Evolutionary conservation across 305 asterid genomes (phyloP).

Genomic region (Withania somnifera): DNA sequence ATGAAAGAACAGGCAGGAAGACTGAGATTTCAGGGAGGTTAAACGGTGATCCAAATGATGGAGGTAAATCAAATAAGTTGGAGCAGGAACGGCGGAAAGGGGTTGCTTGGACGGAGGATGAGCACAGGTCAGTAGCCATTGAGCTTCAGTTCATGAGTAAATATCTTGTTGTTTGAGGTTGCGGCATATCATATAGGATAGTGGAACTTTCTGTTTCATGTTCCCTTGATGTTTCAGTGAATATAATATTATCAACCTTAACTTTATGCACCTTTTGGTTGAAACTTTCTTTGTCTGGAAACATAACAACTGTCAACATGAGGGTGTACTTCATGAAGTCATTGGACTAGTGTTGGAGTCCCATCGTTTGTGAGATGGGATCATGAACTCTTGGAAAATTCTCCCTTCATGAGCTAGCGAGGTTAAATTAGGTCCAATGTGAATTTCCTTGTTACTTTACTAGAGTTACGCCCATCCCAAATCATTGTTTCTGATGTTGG

Average conservation of each 20-base stretch:
- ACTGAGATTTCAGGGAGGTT: conserved; percentile 29
- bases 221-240: not conserved
- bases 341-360: too few species aligned
- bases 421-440: too few species aligned
- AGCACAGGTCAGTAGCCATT: conserved; percentile 52
- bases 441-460: too few species aligned
- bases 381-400: too few species aligned
- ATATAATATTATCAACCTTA: not conserved
- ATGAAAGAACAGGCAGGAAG: conserved; percentile 46
- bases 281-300: not conserved
- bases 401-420: too few species aligned
- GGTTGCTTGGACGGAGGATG: conserved; percentile 97
- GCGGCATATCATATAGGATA: not conserved
- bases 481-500: too few species aligned
- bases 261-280: not conserved
- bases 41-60: conserved; percentile 39
- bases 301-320: not conserved
- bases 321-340: not conserved
- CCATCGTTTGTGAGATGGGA: too few species aligned
- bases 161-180: not conserved
- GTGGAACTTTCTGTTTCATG: not conserved
- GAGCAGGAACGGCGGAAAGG: conserved; percentile 97
- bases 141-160: not conserved
- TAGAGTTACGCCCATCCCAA: too few species aligned
- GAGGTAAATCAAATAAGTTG: conserved; percentile 40